A percentile compares a stretch with the other conserved stretches of the same genome.
Conservation (phyloP, 129 eudicot genomes). For the Pulicaria dysenterica region DNA sequence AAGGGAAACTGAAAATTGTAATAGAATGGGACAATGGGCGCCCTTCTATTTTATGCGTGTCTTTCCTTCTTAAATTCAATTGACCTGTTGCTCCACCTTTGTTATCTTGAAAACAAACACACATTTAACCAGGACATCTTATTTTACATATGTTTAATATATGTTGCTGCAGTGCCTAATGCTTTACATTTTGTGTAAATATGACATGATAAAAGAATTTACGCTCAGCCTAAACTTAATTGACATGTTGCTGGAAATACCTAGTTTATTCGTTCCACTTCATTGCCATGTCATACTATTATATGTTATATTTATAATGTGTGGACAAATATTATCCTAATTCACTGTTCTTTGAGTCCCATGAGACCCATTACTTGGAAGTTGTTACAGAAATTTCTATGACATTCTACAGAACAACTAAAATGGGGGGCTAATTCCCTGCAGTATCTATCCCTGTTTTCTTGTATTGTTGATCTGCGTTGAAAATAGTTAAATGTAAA, state of each 20-base stretch:
- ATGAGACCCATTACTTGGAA: slow-evolving; percentile 17
- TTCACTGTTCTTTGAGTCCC: neutral
- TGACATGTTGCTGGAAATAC: slow-evolving; percentile 4
- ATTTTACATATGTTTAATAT: neutral
- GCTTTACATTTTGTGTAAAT: neutral
- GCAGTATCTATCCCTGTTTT: neutral
- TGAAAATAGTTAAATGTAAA: neutral
- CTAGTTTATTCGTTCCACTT: neutral
- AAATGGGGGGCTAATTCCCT: neutral
- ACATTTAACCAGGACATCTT: neutral
- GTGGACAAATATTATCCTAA: neutral
- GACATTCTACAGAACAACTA: neutral
- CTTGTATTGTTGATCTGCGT: neutral
- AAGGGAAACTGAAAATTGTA: neutral
- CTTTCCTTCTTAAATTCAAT: neutral
- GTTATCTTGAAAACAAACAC: neutral
- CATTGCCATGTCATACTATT: neutral
- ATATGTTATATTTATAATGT: neutral
- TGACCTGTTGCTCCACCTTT: slow-evolving; percentile 1
- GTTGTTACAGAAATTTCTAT: neutral
- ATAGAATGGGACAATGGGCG: neutral
- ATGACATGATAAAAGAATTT: neutral
- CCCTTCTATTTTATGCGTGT: neutral
- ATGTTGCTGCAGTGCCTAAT: neutral
- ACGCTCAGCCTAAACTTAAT: neutral